phyloP scores from a whole-genome alignment of 2,329 filamentous ascomycete species.

The Kalaharituber pfeilii region DNA sequence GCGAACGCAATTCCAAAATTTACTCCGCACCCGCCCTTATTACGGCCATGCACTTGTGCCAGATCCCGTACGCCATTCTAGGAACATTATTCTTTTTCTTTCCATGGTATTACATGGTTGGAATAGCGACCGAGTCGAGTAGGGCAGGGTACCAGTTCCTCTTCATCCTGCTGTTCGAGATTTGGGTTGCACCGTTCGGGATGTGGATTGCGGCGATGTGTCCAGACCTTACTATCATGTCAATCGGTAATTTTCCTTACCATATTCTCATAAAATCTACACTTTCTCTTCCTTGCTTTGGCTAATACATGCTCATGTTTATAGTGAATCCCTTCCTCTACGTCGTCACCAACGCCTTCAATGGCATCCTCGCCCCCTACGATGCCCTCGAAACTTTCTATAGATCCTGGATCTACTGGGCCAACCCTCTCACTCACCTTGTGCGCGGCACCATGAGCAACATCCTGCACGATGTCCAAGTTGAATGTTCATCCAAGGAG shows the following conservation, averaged over 20 bases:
- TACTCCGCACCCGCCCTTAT: conserved; percentile 64
- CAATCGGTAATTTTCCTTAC: conserved; percentile 33
- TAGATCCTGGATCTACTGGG: conserved; percentile 44
- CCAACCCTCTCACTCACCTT: conserved; percentile 55
- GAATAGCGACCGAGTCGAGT: conserved; percentile 42
- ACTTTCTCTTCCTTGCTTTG: too few relatives aligned
- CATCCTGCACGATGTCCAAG: conserved; percentile 36
- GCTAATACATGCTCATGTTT: conserved; percentile 4
- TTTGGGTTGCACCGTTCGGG: conserved; percentile 41
- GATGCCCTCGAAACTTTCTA: conserved; percentile 48
- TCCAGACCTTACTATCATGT: conserved; percentile 60
- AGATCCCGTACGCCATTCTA: conserved; percentile 53
- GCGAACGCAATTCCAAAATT: conserved; percentile 56
- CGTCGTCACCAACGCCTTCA: conserved; percentile 59
- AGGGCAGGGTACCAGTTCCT: conserved; percentile 51
- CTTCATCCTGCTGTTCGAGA: conserved; percentile 53
- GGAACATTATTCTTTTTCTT: conserved; percentile 50
- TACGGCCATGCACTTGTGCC: conserved; percentile 53
- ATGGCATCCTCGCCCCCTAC: conserved; percentile 58
- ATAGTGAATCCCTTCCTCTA: conserved; percentile 58
- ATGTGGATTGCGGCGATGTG: conserved; percentile 71
- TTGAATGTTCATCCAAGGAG: conserved; percentile 40
- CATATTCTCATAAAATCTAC: background rate
- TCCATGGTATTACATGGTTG: conserved; percentile 61
- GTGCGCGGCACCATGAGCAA: conserved; percentile 51